Conservation (phyloP, 2,329 filamentous ascomycete genomes). For the Trichoderma semiorbis region DNA sequence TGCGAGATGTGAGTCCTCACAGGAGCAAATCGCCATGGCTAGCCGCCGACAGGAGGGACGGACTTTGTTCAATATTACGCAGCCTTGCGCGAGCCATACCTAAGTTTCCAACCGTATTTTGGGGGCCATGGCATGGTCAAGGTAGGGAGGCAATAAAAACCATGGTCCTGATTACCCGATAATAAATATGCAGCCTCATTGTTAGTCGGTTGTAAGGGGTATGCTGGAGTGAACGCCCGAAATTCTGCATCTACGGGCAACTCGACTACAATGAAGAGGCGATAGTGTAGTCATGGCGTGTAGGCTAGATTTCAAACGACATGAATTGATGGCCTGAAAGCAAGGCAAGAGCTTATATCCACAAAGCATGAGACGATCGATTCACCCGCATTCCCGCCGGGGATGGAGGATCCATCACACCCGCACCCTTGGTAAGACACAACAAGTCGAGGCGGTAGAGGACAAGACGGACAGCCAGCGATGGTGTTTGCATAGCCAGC, state of each 20-base stretch:
- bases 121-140: neutral
- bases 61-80: neutral
- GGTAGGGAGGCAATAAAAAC: neutral
- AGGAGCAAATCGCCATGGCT: neutral
- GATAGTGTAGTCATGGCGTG: neutral
- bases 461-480: conserved; percentile 8
- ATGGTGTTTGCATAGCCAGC: conserved; percentile 20
- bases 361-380: neutral
- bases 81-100: neutral
- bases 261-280: neutral
- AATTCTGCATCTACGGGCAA: neutral
- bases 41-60: neutral
- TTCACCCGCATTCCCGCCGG: neutral
- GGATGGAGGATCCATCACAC: neutral
- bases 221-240: neutral
- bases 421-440: conserved; percentile 8
- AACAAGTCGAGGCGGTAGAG: conserved; percentile 8
- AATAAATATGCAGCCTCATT: neutral
- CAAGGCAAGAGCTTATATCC: neutral
- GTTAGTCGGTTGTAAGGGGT: neutral
- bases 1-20: neutral
- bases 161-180: neutral
- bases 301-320: neutral
- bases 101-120: neutral
- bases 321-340: neutral